Evolutionary conservation across 2,329 filamentous ascomycete species (phyloP), one percentile per base, ranked within the genome.

Genomic region (Penicillium oxalicum): DNA sequence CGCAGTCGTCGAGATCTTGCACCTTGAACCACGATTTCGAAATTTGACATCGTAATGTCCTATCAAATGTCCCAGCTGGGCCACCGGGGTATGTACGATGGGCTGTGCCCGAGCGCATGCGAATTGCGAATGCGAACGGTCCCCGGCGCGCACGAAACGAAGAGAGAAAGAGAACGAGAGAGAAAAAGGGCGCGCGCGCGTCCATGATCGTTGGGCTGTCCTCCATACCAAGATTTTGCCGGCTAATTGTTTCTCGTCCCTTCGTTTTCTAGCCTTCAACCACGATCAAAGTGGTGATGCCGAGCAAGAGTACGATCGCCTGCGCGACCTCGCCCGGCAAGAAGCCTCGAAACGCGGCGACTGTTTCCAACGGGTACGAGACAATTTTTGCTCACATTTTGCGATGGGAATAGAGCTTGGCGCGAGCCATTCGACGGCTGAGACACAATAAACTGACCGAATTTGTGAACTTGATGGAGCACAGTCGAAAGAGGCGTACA

Each of bases 251-350:
- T 37, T 9, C 18, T 6, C 24, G 26, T 11, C 11, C 29, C 11
- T 11, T 32, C 9, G 18, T 26, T 33, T 18, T n/a, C 40, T 65
- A 91, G 88, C 86, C 70, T 88, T 91, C 75, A 88, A 84, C 70
- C 84, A 89, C 67, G 78, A 77, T 50, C 77, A 83, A 58, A 81
- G 80, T 64, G 74, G 74, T 58, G 78, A 84, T 50, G 77, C 82
- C 47, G 91, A 97, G 75, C 82, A 78, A 59, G 91, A 97, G 73
- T 97, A 97, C 71, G 91, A 97, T 67, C 87, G 88, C 46, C 80
- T 97, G 39, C 88, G 93, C 62, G 84, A 86, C 59, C 78, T 91
- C 13, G 93, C 91, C 13, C 83, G 88, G 55, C 77, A 83, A 61
- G 91, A 95, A 76, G 88, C 86, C 50, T 74, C 77, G 44, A 88